These are phyloP conservation scores for Boletus coccyginus DNA, from an alignment of 768 basidiomycete species.

Conservation along the genomic window DNA sequence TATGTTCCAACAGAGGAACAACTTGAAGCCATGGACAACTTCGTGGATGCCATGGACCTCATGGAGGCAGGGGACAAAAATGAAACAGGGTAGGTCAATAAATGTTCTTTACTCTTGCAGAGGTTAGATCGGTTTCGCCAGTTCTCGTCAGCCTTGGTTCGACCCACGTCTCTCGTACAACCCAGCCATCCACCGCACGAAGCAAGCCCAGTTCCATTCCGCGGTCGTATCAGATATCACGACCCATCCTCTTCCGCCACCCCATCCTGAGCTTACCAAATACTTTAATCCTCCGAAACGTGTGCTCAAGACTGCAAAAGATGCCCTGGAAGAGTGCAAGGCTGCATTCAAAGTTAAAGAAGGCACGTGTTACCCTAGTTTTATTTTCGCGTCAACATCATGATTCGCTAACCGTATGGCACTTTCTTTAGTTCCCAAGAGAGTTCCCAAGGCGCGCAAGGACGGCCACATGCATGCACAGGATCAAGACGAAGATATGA, in stretches of 20 bases:
- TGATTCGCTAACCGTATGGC: neutral
- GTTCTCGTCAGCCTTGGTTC: slow-evolving; percentile 71
- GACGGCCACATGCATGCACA: slow-evolving; percentile 59
- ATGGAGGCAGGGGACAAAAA: slow-evolving; percentile 72
- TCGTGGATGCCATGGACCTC: slow-evolving; percentile 89
- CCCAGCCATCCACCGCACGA: slow-evolving; percentile 85
- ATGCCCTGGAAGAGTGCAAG: slow-evolving; percentile 60
- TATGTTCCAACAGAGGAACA: slow-evolving; percentile 80
- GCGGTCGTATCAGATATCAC: slow-evolving; percentile 76
- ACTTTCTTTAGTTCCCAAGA: slow-evolving; percentile 56
- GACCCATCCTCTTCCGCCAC: slow-evolving; percentile 74
- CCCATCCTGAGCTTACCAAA: slow-evolving; percentile 80
- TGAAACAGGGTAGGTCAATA: slow-evolving; percentile 59
- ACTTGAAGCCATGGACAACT: slow-evolving; percentile 76
- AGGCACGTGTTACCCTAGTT: slow-evolving; percentile 41
- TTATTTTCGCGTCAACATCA: neutral
- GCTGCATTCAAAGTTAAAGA: slow-evolving; percentile 72
- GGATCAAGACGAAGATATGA: slow-evolving; percentile 59
- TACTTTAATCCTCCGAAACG: slow-evolving; percentile 78
- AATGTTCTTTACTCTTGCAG: neutral
- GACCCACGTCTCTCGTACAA: slow-evolving; percentile 77
- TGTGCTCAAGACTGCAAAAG: slow-evolving; percentile 58
- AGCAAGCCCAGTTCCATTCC: slow-evolving; percentile 90
- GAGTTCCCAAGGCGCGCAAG: slow-evolving; percentile 51
- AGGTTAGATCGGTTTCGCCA: slow-evolving; percentile 28